These are phyloP conservation scores for Vaccinium corymbosum DNA, from an alignment of 148 eudicot species.

Conservation along the genomic window DNA sequence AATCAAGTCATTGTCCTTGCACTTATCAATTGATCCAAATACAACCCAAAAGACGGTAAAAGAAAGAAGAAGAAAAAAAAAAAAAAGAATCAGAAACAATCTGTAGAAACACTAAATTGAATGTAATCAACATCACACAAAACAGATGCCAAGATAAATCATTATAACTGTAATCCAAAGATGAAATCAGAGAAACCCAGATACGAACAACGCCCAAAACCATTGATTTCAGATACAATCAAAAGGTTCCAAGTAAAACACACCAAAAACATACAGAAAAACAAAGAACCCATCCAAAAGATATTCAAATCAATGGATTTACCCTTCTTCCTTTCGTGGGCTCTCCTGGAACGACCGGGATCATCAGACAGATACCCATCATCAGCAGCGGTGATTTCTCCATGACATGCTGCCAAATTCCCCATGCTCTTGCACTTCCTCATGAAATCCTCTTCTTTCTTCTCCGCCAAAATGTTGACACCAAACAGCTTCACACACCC, in stretches of 20 bases:
- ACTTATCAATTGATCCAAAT: neutral
- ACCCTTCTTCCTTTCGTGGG: constrained; percentile 19
- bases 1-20: neutral
- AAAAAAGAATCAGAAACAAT: neutral
- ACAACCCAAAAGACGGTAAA: too few species aligned
- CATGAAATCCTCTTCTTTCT: constrained; percentile 19
- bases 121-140: neutral
- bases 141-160: neutral
- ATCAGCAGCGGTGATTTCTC: constrained; percentile 1
- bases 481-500: constrained; percentile 31
- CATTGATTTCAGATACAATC: neutral
- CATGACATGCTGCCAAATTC: constrained; percentile 8
- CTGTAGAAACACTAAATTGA: neutral
- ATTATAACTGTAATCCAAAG: neutral
- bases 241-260: neutral
- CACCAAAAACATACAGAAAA: neutral
- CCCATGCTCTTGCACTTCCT: constrained; percentile 32
- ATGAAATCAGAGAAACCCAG: neutral
- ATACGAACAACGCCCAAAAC: neutral
- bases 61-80: neutral
- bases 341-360: constrained; percentile 11
- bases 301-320: neutral
- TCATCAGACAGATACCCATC: constrained; percentile 33
- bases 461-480: constrained; percentile 10
- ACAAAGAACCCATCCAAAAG: neutral